Percentiles rank a stretch among this genome's conserved stretches.
These are phyloP conservation scores for Salix koriyanagi DNA, from an alignment of 345 rosid species.

Conservation along the genomic window DNA sequence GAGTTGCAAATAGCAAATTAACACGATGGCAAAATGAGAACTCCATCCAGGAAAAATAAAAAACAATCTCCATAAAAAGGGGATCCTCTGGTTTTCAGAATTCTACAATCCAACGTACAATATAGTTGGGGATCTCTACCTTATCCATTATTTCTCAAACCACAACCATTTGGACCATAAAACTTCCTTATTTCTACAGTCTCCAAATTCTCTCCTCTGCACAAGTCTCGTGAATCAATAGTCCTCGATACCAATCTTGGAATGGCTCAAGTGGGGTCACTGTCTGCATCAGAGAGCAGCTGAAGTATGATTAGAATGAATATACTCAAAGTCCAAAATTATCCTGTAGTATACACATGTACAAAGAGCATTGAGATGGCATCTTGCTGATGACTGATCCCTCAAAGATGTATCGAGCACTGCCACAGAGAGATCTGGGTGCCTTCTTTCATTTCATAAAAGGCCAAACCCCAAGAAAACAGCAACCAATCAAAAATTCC, in stretches of 20 bases:
- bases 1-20: slow-evolving; percentile 15
- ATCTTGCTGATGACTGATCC: slow-evolving; percentile 5
- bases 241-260: slow-evolving; percentile 17
- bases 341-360: slow-evolving; percentile 25
- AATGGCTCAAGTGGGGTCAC: slow-evolving; percentile 19
- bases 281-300: slow-evolving; percentile 15
- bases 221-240: slow-evolving; percentile 10
- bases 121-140: slow-evolving; percentile 16
- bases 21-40: slow-evolving; percentile 9
- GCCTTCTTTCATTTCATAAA: slow-evolving; percentile 7
- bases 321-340: slow-evolving; percentile 15
- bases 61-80: slow-evolving; percentile 8
- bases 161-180: slow-evolving; percentile 15
- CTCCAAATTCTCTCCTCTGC: slow-evolving; percentile 1
- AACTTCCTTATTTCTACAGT: slow-evolving; percentile 17
- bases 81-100: slow-evolving; percentile 14
- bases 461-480: slow-evolving; percentile 15
- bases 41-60: slow-evolving; percentile 2
- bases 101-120: slow-evolving; percentile 17
- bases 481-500: slow-evolving; percentile 7
- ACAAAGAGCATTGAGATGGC: slow-evolving; percentile 14
- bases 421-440: slow-evolving; percentile 7
- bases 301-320: slow-evolving; percentile 20
- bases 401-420: slow-evolving; percentile 11
- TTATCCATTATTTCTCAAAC: slow-evolving; percentile 27